A percentile compares a stretch with the other conserved stretches of the same genome.
Evolutionary conservation across 768 basidiomycete species (phyloP).

Genomic region (Lactarius sanguifluus): DNA sequence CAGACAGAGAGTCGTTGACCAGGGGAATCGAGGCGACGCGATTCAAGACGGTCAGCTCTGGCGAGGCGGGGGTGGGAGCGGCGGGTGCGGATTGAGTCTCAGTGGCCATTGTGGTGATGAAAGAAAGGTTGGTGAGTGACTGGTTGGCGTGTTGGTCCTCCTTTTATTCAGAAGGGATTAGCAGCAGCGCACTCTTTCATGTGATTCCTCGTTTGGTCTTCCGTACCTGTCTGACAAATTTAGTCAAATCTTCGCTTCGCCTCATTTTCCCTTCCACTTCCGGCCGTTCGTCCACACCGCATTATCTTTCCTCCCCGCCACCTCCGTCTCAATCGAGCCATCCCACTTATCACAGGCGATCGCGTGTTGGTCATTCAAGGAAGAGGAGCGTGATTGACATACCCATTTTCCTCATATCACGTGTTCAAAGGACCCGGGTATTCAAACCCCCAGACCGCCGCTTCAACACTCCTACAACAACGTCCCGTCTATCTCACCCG

Average conservation of each 20-base stretch:
- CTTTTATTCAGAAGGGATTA: slow-evolving; percentile 13
- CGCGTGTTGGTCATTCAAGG: no score
- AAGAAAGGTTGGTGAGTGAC: background rate
- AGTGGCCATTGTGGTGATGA: slow-evolving; percentile 39
- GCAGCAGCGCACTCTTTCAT: slow-evolving; percentile 11
- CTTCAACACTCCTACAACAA: background rate
- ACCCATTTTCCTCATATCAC: background rate
- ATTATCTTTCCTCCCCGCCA: background rate
- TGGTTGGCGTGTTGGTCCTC: background rate
- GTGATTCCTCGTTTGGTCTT: slow-evolving; percentile 15
- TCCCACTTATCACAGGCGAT: background rate
- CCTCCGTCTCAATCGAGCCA: no score
- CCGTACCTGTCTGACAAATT: slow-evolving; percentile 1
- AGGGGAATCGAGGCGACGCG: slow-evolving; percentile 76
- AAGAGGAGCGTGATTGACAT: background rate
- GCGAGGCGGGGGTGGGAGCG: slow-evolving; percentile 29
- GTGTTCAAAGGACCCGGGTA: background rate
- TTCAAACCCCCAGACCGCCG: background rate
- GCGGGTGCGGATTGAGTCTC: slow-evolving; percentile 35
- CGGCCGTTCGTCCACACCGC: background rate
- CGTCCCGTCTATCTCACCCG: background rate
- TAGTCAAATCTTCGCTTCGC: background rate
- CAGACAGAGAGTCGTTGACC: slow-evolving; percentile 60
- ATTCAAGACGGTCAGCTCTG: slow-evolving; percentile 59
- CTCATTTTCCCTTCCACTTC: background rate